These are phyloP conservation scores for Linnemannia schmuckeri DNA, from an alignment of 192 early-diverging fungal species.

Conservation along the genomic window DNA sequence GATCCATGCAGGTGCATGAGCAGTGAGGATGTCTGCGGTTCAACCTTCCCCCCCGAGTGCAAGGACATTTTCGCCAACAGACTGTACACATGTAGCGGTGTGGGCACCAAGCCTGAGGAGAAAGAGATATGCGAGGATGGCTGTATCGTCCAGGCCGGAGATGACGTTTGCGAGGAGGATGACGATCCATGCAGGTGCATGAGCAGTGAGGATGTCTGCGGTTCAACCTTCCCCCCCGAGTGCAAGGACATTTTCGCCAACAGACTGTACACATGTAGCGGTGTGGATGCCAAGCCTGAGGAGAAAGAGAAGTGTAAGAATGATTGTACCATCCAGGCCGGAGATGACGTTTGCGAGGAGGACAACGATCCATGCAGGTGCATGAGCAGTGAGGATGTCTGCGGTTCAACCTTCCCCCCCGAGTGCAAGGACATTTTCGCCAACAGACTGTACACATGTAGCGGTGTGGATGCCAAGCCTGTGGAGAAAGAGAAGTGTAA, in stretches of 20 bases:
- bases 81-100: neutral
- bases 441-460: neutral
- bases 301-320: neutral
- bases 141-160: conserved; percentile 7
- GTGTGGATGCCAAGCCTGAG: neutral
- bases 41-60: conserved; percentile 12
- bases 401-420: conserved; percentile 7
- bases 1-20: neutral
- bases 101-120: neutral
- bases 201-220: neutral
- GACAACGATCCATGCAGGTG: neutral
- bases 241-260: neutral
- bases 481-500: neutral
- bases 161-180: neutral
- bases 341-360: neutral
- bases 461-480: neutral
- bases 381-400: neutral
- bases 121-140: neutral
- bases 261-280: neutral
- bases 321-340: neutral
- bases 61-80: neutral
- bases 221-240: conserved; percentile 7
- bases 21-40: neutral
- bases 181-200: neutral
- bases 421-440: neutral